A percentile compares a stretch with the other conserved stretches of the same genome.
Conservation (phyloP, 2,329 filamentous ascomycete species). For the Myriosclerotinia duriaeana region DNA sequence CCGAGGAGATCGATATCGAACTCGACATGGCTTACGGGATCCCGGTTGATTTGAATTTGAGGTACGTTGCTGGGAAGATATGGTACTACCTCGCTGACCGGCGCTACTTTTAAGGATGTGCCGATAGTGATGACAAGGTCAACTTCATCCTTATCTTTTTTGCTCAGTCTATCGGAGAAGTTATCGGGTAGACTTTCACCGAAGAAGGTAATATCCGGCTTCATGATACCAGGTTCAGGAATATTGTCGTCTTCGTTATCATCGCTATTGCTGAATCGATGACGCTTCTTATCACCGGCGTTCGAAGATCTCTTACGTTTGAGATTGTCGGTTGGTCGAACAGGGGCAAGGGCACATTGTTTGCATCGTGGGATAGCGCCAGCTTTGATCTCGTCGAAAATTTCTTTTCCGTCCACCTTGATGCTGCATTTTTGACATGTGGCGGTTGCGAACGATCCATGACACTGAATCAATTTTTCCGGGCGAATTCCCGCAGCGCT, state of each 20-base stretch:
- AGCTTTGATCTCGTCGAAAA: conserved; percentile 76
- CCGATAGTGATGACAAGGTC: conserved; percentile 96
- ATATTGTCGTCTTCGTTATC: conserved; percentile 60
- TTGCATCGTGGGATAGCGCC: conserved; percentile 75
- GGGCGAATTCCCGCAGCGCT: conserved; percentile 76
- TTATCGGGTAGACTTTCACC: conserved; percentile 83
- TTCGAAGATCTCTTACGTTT: conserved; percentile 57
- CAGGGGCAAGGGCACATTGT: conserved; percentile 56
- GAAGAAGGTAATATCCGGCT: conserved; percentile 97
- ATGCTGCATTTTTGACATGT: conserved; percentile 80
- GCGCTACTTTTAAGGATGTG: conserved; percentile 91
- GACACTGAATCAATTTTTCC: conserved; percentile 89
- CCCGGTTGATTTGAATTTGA: conserved; percentile 85
- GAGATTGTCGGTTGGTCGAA: conserved; percentile 50
- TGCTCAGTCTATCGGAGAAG: conserved; percentile 78
- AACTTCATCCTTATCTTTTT: conserved; percentile 74
- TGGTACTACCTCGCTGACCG: conserved; percentile 87
- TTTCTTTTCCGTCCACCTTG: conserved; percentile 70
- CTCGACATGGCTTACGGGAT: conserved; percentile 82
- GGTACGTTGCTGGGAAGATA: conserved; percentile 77
- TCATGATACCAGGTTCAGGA: conserved; percentile 78
- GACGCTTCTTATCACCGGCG: conserved; percentile 49
- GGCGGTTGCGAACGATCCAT: conserved; percentile 92
- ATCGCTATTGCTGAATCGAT: conserved; percentile 32
- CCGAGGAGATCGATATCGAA: conserved; percentile 97